Percentiles rank a stretch among this genome's conserved stretches.
phyloP scores from a whole-genome alignment of 2,329 filamentous ascomycete genomes.

The Onygena corvina region DNA sequence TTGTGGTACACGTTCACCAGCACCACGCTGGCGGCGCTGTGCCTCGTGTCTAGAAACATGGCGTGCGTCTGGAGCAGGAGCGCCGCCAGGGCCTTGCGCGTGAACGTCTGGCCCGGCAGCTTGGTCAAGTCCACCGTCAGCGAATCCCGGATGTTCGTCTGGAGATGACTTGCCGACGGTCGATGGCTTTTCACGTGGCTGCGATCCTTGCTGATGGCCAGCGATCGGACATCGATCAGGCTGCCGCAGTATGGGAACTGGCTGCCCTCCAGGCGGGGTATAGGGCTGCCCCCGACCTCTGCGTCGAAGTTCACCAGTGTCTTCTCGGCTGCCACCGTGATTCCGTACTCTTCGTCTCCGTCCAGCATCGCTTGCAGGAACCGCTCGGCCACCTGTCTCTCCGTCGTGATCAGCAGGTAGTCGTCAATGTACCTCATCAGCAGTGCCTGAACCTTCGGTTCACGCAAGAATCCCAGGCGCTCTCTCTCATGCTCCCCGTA shows the following conservation, averaged over 20 bases:
- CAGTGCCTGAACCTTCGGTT: slow-evolving; percentile 31
- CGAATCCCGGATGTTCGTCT: slow-evolving; percentile 50
- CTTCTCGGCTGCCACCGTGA: slow-evolving; percentile 64
- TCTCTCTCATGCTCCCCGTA: slow-evolving; percentile 74
- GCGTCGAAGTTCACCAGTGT: slow-evolving; percentile 74
- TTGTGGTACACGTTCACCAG: slow-evolving; percentile 62
- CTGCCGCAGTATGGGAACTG: slow-evolving; percentile 82
- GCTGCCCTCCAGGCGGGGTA: slow-evolving; percentile 39
- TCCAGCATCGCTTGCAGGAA: slow-evolving; percentile 73
- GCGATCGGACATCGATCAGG: slow-evolving; percentile 58
- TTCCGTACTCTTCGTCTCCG: slow-evolving; percentile 68
- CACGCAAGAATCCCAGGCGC: slow-evolving; percentile 53
- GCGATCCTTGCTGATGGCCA: slow-evolving; percentile 62
- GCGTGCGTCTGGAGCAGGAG: slow-evolving; percentile 78
- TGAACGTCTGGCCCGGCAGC: slow-evolving; percentile 62
- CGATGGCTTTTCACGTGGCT: slow-evolving; percentile 32
- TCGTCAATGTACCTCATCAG: slow-evolving; percentile 82
- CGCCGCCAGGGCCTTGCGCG: slow-evolving; percentile 59
- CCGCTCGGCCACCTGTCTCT: slow-evolving; percentile 50
- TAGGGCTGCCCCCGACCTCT: slow-evolving; percentile 40
- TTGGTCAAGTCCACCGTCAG: slow-evolving; percentile 68
- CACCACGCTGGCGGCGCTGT: slow-evolving; percentile 60
- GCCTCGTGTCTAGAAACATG: slow-evolving; percentile 50
- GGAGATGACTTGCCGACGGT: slow-evolving; percentile 36
- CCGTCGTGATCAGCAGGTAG: slow-evolving; percentile 74